phyloP scores from a whole-genome alignment of 805 yeast species.

The Nakazawaea laoshanensis region DNA sequence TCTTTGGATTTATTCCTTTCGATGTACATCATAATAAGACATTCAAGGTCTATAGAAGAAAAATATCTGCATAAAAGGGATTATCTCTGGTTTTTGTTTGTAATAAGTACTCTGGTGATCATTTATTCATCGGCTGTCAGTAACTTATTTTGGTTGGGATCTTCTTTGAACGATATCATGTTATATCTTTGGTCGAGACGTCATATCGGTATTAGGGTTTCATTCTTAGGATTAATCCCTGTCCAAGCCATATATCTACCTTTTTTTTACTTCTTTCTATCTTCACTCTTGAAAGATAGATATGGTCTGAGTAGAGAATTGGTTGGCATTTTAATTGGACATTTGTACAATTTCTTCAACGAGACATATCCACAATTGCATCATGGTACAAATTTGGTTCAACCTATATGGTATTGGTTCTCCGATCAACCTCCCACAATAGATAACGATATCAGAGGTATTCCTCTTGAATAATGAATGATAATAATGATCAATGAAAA shows the following conservation, averaged over 20 bases:
- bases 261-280: slow-evolving; percentile 22
- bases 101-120: slow-evolving; percentile 22
- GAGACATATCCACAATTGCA: slow-evolving; percentile 33
- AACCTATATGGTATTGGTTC: slow-evolving; percentile 34
- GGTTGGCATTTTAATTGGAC: slow-evolving; percentile 35
- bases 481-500: background rate
- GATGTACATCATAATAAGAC: slow-evolving; percentile 26
- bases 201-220: slow-evolving; percentile 29
- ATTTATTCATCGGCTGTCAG: slow-evolving; percentile 19
- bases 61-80: slow-evolving; percentile 22
- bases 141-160: slow-evolving; percentile 27
- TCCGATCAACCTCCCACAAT: slow-evolving; percentile 1
- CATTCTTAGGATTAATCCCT: slow-evolving; percentile 31
- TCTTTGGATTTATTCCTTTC: slow-evolving; percentile 25
- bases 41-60: slow-evolving; percentile 30
- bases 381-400: slow-evolving; percentile 22
- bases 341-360: slow-evolving; percentile 27
- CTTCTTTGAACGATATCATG: slow-evolving; percentile 26
- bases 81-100: slow-evolving; percentile 28
- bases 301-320: slow-evolving; percentile 17
- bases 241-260: slow-evolving; percentile 36
- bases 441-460: background rate
- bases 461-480: background rate
- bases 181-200: slow-evolving; percentile 40
- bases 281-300: slow-evolving; percentile 13